phyloP scores from a whole-genome alignment of 495 filamentous ascomycete species.

The Jackrogersella multiformis region DNA sequence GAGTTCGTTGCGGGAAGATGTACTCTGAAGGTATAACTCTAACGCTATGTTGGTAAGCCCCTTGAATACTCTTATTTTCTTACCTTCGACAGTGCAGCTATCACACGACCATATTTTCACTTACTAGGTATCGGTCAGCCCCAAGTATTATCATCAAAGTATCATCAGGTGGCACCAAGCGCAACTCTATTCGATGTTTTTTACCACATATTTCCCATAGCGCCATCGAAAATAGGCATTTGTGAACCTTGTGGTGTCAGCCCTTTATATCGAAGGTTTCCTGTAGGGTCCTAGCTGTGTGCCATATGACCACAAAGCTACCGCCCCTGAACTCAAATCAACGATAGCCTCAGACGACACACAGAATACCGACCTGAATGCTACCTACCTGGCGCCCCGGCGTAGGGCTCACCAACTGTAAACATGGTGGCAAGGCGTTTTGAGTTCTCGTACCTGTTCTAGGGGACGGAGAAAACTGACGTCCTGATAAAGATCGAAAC shows the following conservation, averaged over 20 bases:
- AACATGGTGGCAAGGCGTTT: background rate
- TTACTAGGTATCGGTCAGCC: background rate
- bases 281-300: slow-evolving; percentile 7
- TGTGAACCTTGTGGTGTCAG: slow-evolving; percentile 7
- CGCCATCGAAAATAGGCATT: background rate
- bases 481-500: background rate
- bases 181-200: slow-evolving; percentile 16
- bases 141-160: slow-evolving; percentile 8
- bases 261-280: background rate
- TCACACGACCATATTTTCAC: background rate
- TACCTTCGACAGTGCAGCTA: background rate
- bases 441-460: slow-evolving; percentile 26
- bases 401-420: slow-evolving; percentile 9
- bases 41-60: background rate
- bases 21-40: slow-evolving; percentile 2
- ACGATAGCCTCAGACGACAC: slow-evolving; percentile 18
- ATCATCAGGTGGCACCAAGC: background rate
- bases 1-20: background rate
- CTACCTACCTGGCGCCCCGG: background rate
- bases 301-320: slow-evolving; percentile 12
- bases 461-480: background rate
- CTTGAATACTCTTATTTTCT: background rate
- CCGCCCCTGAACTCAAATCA: slow-evolving; percentile 13
- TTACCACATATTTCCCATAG: background rate
- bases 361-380: background rate